Conservation (phyloP, 129 eudicot genomes). For the Flaveria robusta region DNA sequence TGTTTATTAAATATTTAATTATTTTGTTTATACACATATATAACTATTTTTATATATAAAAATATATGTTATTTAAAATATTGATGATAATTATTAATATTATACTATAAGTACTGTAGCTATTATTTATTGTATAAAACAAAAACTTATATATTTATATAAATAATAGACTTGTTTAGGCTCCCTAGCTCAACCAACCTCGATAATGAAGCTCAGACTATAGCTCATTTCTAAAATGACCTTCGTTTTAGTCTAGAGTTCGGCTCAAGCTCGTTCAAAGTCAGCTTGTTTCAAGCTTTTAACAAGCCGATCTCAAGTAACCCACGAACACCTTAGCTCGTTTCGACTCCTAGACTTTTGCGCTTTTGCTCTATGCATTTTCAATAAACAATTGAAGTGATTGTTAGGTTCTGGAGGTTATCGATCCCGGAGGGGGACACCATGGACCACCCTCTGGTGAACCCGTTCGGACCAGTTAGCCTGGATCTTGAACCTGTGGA, state of each 20-base stretch:
- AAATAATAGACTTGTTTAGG: not conserved
- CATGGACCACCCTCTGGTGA: slow-evolving; percentile 64
- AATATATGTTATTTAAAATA: not conserved
- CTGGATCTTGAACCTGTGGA: slow-evolving; percentile 43
- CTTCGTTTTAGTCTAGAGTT: too few relatives aligned
- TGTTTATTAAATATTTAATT: not conserved
- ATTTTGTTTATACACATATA: not conserved
- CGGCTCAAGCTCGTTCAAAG: not conserved
- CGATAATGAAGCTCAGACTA: not conserved
- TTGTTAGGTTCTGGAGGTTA: slow-evolving; percentile 71
- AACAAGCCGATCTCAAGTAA: too few relatives aligned
- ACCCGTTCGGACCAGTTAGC: slow-evolving; percentile 77
- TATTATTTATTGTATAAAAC: not conserved
- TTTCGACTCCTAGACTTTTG: not conserved
- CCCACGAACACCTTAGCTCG: not conserved
- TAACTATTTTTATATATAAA: not conserved
- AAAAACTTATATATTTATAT: not conserved
- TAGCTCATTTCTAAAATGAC: not conserved
- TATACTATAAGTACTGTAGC: not conserved
- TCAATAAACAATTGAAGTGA: not conserved
- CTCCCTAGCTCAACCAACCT: not conserved
- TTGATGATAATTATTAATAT: not conserved
- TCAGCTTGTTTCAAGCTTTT: too few relatives aligned
- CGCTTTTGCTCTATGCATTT: not conserved
- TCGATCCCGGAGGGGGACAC: slow-evolving; percentile 67